Evolutionary conservation across 495 filamentous ascomycete genomes (phyloP).

Genomic region (Cryomyces antarcticus): DNA sequence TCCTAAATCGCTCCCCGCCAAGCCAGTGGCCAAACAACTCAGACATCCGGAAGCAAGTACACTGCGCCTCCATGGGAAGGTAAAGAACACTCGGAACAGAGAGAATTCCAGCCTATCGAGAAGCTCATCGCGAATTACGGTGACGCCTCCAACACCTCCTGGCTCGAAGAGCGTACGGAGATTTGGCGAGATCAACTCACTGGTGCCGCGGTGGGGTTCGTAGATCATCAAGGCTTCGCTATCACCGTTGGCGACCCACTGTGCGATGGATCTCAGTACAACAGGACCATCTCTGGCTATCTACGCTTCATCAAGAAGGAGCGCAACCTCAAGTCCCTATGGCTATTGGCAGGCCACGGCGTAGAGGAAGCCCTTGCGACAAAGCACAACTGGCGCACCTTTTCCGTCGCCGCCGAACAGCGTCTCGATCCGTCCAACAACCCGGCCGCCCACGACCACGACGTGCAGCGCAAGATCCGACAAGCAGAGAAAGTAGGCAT

Average conservation of each 20-base stretch:
- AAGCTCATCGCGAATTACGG: conserved; percentile 79
- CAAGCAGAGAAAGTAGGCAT: conserved; percentile 62
- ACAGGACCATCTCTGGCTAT: conserved; percentile 47
- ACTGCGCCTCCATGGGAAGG: conserved; percentile 36
- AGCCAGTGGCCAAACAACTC: conserved; percentile 28
- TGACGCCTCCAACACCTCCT: conserved; percentile 72
- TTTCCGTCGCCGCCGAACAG: conserved; percentile 70
- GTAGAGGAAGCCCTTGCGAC: conserved; percentile 55
- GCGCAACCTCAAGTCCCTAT: conserved; percentile 56
- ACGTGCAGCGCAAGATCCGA: conserved; percentile 48
- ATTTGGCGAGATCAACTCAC: conserved; percentile 61
- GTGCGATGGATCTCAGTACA: conserved; percentile 52
- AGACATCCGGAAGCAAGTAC: conserved; percentile 68
- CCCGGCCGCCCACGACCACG: conserved; percentile 29
- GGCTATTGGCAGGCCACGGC: conserved; percentile 50
- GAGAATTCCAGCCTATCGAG: conserved; percentile 48
- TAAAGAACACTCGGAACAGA: conserved; percentile 21
- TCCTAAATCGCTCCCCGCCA: conserved; percentile 55
- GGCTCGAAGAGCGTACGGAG: conserved; percentile 63
- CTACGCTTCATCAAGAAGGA: conserved; percentile 49
- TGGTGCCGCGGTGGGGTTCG: conserved; percentile 60
- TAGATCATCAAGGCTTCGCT: conserved; percentile 35
- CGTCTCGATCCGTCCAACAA: conserved; percentile 45
- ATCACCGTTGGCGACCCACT: conserved; percentile 68
- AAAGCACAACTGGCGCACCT: conserved; percentile 61